Base-by-base conservation (phyloP, 139 green algal species). In the Haematococcus sp. region DNA sequence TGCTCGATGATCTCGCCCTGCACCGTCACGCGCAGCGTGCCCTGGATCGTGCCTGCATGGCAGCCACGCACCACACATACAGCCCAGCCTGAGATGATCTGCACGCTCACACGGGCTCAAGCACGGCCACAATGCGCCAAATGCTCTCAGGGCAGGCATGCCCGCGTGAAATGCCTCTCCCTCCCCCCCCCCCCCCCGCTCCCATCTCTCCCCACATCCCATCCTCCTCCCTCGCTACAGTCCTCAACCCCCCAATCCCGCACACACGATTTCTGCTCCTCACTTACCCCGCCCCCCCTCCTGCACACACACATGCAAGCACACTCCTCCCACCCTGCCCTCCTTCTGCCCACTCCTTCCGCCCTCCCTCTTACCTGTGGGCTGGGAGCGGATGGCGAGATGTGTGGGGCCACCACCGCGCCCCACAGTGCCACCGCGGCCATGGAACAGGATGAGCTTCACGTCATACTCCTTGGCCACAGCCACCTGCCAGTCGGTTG, bases 381-480 rank as follows among this genome's bases (percentile, higher is more conserved):
- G 95, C 87, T 99, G 95, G 11, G 80, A 93, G 80, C 96, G 89
- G 63, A 99, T 96, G 58, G 94, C 95, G 63, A 98, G 81, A 81
- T 98, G 88, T 23, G 91, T 92, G 68, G 95, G 95, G 40, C 90
- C 95, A n/a, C 95, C 95, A 35, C 95, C 95, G 33, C 95, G 87
- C 7, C 95, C 95, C 51, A 99, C 92, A 2, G 91, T 97, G 54
- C 95, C 95, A 20, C 95, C 95, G 16, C 95, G 75, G 56, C 34
- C 95, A 77, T 99, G 95, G 82, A 99, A 98, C n/a, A 99, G 87
- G 28, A 91, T 98, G 33, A 98, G 81, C 61, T 82, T 82, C n/a
- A 97, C 76, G 33, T 78, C 83, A 40, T 76, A 74, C 65, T 86
- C 77, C 54, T 87, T 88, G 70, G 59, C 83, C 15, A 94, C 76